Base-by-base conservation (phyloP, 805 yeast species). In the Limtongozyma cylindracea region DNA sequence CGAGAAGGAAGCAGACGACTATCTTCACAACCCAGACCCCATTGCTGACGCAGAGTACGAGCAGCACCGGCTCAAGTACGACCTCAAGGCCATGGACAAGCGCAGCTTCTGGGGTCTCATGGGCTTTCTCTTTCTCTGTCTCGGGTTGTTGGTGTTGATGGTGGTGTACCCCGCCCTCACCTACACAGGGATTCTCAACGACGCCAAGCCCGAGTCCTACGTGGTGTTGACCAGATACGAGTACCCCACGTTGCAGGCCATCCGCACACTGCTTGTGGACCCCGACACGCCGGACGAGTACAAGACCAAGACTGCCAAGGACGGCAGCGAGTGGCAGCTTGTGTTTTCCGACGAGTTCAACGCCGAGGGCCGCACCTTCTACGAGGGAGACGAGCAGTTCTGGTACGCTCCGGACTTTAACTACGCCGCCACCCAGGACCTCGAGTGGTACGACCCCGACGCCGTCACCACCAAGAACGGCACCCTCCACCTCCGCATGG, bases 11-110 rank as follows among this genome's bases (percentile, higher is more conserved):
- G 71, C 74, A 7, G 98, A 84, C 47, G 98, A 84, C 45, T 82
- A 77, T 38, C 42, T 88, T 31, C 96, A 84, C 45, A 88, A 84
- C 45, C 96, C 96, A 2, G 94, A 84, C 43, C 94, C 94, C 7
- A 71, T 80, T 17, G 74, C 67, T 20, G 98, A 88, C 41, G 93
- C 91, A 11, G 63, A 68, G 27, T 65, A 70, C 35, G 91, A 78
- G 33, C 69, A 64, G 29, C 61, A 68, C 38, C 49, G 78, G 33
- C 63, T 73, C 34, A 33, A 47, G 27, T 37, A 63, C 24, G 88
- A 73, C 44, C 41, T 73, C 29, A 71, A 64, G 43, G 38, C 56
- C 33, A 53, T 71, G 63, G 80, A 70, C 39, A 57, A 41, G 34
- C 50, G 66, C 31, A 63, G 78, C 0, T 35, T 54, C 7, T 56